Base-by-base conservation (phyloP, 1,139 yeast genomes). In the Debaryomyces sp. region DNA sequence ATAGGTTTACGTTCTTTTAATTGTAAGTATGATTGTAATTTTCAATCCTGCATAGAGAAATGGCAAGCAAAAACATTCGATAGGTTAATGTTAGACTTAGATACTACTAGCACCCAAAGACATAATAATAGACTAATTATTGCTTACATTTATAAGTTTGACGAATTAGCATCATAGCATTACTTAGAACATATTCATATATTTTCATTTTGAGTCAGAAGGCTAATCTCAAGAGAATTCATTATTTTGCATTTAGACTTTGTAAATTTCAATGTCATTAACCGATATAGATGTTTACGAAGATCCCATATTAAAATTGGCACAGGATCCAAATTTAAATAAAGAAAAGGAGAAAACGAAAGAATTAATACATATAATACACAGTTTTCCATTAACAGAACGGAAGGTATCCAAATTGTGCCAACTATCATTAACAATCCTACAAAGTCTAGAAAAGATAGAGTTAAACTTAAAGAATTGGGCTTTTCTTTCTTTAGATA, bases 401-500 rank as follows among this genome's bases (percentile, higher is more conserved):
- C 52, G 75, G 27, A 72, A 73, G 51, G 69, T 81, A n/a, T 76
- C 79, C 49, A 73, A 77, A 50, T 66, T 80, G 57, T 81, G 86
- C 58, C 78, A 71, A 51, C 67, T 77, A 21, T 67, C 78, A n/a
- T 67, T 80, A 46, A 72, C 73, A 38, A 73, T 80, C 5, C 63
- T 81, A 32, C 75, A 81, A 52, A 75, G 79, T 32, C 63, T 81
- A 44, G 86, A 81, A 58, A 75, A 75, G 53, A 68, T 79, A 22
- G 79, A 77, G 52, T 60, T 77, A 38, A 71, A 70, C 36, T 67
- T 79, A 48, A 74, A 78, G 51, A 77, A 78, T 53, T 81, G 86
- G 86, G 83, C 81, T 45, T 80, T 81, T 52, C 65, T 78, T 44
- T 78, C 85, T n/a, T 61, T 81, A 35, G 84, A 81, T 54, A 73